phyloP scores from a whole-genome alignment of 345 rosid genomes.

The Gossypium herbaceum region DNA sequence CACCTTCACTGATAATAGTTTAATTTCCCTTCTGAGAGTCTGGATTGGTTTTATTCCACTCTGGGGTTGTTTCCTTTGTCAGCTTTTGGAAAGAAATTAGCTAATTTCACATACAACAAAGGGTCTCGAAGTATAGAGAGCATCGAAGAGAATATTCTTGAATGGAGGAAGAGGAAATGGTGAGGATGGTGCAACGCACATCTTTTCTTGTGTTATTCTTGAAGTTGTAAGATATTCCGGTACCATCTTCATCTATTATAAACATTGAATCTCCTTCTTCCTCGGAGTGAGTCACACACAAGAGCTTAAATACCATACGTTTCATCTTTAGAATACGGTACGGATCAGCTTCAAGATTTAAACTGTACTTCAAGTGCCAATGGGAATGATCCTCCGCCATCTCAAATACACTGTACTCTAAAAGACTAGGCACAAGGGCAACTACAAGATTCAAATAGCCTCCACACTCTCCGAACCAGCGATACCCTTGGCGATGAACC shows the following conservation, averaged over 20 bases:
- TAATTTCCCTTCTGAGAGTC: neutral
- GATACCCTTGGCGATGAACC: neutral
- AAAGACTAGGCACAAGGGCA: no score
- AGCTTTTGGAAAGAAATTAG: constrained; percentile 4
- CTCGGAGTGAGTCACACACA: neutral
- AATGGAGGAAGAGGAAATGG: neutral
- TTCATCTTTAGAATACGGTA: no score
- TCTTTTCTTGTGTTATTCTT: neutral
- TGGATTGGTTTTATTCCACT: neutral
- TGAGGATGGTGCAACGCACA: neutral
- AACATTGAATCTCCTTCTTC: neutral
- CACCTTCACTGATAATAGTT: neutral
- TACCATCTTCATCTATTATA: neutral
- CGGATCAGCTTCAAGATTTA: neutral
- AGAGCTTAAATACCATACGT: neutral
- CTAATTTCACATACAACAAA: neutral
- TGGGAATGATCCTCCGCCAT: neutral
- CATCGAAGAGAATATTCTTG: no score
- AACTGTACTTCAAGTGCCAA: neutral
- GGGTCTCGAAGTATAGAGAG: no score
- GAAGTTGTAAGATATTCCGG: neutral
- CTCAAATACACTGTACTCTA: neutral
- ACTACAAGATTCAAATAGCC: neutral
- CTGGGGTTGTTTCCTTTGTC: neutral
- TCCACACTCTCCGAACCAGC: neutral